Base-by-base conservation (phyloP, 352 stramenopile genomes). In the Peronospora farinosa region DNA sequence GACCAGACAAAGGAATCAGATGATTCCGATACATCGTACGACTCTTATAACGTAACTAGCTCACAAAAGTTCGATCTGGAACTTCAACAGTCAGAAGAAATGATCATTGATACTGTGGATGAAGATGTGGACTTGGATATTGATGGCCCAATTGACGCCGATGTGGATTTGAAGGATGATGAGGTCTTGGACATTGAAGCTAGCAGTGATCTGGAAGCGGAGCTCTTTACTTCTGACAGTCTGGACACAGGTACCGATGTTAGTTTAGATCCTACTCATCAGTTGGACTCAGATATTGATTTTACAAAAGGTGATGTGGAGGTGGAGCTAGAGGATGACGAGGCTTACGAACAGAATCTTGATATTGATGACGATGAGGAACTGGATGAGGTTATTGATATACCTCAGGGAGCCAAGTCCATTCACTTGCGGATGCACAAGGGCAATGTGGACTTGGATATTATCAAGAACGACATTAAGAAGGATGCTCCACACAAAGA, bases 341-440 rank as follows among this genome's bases (percentile, higher is more conserved):
- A 83, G 51, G 69, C 78, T 43, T 79, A 67, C 48, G 66, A 47
- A 35, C 61, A 76, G 65, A 69, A 72, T 17, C 51, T 83, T n/a
- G 69, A 80, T 21, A 63, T 78, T 13, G 48, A 62, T 5, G 47
- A 63, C 2, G 44, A 72, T 42, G 60, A 78, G 40, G 38, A 60
- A 7, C 45, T 78, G 13, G 65, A 78, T 19, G 61, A 80, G 53
- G 36, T 60, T 37, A 78, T 83, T 28, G 72, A 83, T n/a, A 50
- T 80, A 21, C 69, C 67, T 3, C 39, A 57, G 21, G 67, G 65
- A 4, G 72, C 62, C 47, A 74, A 76, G 57, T 67, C 60, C 27
- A 63, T 79, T 27, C 72, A 54, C 28, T 57, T 83, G 31, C 72
- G 69, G 8, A 56, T 83, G 35, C 63, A 74, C 55, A 60, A 70